Conservation (phyloP, 208 protist species). For the Herpetomonas tarakana region DNA sequence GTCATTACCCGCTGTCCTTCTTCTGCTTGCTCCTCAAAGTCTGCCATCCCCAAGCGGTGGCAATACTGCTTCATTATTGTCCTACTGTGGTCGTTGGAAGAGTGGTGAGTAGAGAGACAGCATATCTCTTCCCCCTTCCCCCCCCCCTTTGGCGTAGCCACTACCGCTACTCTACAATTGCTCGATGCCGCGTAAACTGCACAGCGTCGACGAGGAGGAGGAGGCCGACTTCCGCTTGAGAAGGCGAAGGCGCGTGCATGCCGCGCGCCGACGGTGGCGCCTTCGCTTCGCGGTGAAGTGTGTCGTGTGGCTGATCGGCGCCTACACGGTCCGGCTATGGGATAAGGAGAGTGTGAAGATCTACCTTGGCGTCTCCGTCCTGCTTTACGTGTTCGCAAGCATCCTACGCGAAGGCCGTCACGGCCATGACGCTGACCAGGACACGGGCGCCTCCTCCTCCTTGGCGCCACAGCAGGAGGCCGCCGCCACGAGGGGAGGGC, state of each 20-base stretch:
- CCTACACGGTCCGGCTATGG: slow-evolving; percentile 20
- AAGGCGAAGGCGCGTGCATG: not conserved
- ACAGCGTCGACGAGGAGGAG: too few species aligned
- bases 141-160: too few species aligned
- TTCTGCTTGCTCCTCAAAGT: too few species aligned
- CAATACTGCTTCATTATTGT: too few species aligned
- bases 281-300: slow-evolving; percentile 13
- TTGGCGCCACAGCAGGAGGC: not conserved
- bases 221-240: too few species aligned
- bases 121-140: too few species aligned
- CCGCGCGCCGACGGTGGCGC: slow-evolving; percentile 5
- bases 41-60: too few species aligned
- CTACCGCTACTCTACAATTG: too few species aligned
- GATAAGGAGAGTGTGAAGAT: slow-evolving; percentile 17
- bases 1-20: too few species aligned
- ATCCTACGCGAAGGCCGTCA: slow-evolving; percentile 1
- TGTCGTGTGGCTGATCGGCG: slow-evolving; percentile 32
- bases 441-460: not conserved
- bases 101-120: too few species aligned
- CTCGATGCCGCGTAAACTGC: too few species aligned
- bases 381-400: slow-evolving; percentile 14
- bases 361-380: slow-evolving; percentile 31
- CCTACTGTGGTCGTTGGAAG: too few species aligned
- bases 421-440: not conserved
- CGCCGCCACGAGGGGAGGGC: not conserved